Evolutionary conservation across 75 land plant species (phyloP).

Genomic region (Chamaecyparis obtusa): DNA sequence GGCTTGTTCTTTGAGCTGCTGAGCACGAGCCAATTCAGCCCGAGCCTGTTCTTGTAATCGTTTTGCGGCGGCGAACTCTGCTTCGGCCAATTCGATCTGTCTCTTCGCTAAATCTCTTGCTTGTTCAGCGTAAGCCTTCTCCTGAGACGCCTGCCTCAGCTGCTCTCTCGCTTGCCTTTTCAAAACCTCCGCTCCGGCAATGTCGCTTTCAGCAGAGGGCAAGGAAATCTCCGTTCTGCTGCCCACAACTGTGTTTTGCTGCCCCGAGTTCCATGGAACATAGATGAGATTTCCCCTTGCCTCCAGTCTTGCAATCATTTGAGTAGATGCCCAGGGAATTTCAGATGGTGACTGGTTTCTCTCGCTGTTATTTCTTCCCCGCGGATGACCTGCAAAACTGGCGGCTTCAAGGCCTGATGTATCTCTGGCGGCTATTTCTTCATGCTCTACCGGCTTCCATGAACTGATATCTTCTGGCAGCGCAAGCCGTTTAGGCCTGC

Average conservation of each 20-base stretch:
- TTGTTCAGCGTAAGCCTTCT: slow-evolving; percentile 51
- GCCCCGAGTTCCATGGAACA: background rate
- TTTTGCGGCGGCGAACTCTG: slow-evolving; percentile 52
- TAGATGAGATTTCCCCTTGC: background rate
- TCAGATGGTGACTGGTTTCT: background rate
- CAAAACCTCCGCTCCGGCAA: background rate
- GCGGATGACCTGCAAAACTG: background rate
- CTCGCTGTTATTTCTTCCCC: background rate
- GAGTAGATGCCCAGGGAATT: background rate
- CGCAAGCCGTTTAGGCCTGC: background rate
- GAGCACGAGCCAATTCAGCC: slow-evolving; percentile 49
- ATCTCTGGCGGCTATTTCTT: background rate
- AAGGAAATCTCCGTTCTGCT: background rate
- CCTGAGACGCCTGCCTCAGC: slow-evolving; percentile 44
- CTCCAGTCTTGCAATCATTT: background rate
- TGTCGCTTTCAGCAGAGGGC: background rate
- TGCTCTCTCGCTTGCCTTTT: slow-evolving; percentile 36
- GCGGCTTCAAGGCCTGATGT: background rate
- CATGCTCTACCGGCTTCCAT: background rate
- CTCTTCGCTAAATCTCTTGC: slow-evolving; percentile 42
- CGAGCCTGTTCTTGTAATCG: slow-evolving; percentile 55
- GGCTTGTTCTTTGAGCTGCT: slow-evolving; percentile 40
- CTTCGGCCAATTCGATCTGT: slow-evolving; percentile 54
- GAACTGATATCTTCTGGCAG: background rate
- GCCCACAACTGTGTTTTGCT: background rate